Evolutionary conservation across 768 basidiomycete species (phyloP).

Genomic region (Gyrodon lividus): DNA sequence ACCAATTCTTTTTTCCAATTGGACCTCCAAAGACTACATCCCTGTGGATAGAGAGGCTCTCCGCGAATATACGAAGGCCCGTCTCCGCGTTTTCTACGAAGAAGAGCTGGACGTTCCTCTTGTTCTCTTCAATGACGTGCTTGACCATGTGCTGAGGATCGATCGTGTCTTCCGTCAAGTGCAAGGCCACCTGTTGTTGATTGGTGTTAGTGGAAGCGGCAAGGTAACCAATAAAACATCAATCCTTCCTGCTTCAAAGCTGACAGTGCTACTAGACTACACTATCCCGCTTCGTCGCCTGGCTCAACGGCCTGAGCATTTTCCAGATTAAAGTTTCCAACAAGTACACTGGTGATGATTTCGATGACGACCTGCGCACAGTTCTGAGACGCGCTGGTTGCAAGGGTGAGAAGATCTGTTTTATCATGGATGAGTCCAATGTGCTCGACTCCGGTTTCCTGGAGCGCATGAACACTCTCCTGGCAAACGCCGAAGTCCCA

Average conservation of each 20-base stretch:
- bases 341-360: conserved; percentile 98
- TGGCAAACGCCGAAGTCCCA: conserved; percentile 99
- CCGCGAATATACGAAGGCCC: conserved; percentile 95
- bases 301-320: conserved; percentile 99
- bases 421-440: conserved; percentile 99
- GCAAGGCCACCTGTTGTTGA: conserved; percentile 93
- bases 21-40: conserved; percentile 97
- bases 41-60: conserved; percentile 92
- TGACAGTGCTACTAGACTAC: conserved; percentile 67
- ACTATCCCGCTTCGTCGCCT: conserved; percentile 95
- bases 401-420: conserved; percentile 99
- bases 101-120: conserved; percentile 98
- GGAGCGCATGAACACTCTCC: conserved; percentile 99
- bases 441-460: conserved; percentile 98
- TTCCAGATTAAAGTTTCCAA: conserved; percentile 99
- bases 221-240: conserved; percentile 59
- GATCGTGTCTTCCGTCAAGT: conserved; percentile 98
- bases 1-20: conserved; percentile 97
- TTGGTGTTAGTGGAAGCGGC: conserved; percentile 97
- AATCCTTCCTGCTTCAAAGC: conserved; percentile 5
- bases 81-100: conserved; percentile 97
- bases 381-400: conserved; percentile 95
- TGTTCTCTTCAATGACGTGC: conserved; percentile 96
- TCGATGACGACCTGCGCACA: conserved; percentile 94
- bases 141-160: conserved; percentile 96